Conservation (phyloP, 176 grass and related monocot species). For the bread wheat (Triticum aestivum) region IWGSC_CS_RefSeq_v2.1 NC_057814.1:430063437-430063936, state of each 20-base stretch:
- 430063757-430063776: not conserved
- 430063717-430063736: constrained; percentile 12
- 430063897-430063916: constrained; percentile 8
- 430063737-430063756: not conserved
- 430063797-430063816: not conserved
- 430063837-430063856: constrained; percentile 22
- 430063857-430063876: not conserved
- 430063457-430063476: constrained; percentile 90
- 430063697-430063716: not conserved
- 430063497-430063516: constrained; percentile 92
- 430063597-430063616: constrained; percentile 43
- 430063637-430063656: not conserved
- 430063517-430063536: constrained; percentile 59
- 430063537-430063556: constrained; percentile 67
- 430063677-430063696: not conserved
- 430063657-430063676: not conserved
- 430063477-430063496: constrained; percentile 85
- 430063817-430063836: not conserved
- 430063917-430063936: not conserved
- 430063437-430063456: constrained; percentile 71
- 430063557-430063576: constrained; percentile 77
- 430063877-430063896: not conserved
- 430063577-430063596: constrained; percentile 89
- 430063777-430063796: not conserved
- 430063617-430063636: constrained; percentile 1